phyloP scores from a whole-genome alignment of 352 stramenopile genomes.

The Phytophthora multivora region DNA sequence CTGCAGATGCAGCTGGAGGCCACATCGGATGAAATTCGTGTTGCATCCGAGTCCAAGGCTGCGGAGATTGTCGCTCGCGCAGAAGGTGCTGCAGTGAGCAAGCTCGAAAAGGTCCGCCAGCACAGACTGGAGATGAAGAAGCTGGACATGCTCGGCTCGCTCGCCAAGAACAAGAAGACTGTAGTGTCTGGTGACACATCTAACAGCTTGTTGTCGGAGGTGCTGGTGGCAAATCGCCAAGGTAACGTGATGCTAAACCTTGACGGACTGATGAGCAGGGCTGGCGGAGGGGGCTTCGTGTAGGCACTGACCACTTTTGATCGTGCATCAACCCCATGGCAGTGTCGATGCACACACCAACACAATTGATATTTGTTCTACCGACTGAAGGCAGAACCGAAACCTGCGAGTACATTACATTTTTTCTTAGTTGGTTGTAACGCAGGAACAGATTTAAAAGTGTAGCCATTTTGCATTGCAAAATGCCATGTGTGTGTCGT shows the following conservation, averaged over 20 bases:
- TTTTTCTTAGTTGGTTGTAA: background rate
- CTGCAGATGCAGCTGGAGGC: conserved; percentile 45
- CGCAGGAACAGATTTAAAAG: background rate
- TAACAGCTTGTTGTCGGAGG: conserved; percentile 53
- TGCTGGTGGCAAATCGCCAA: conserved; percentile 53
- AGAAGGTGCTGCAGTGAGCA: conserved; percentile 42
- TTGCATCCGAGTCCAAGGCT: conserved; percentile 34
- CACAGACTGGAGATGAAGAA: conserved; percentile 50
- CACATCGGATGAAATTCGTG: conserved; percentile 36
- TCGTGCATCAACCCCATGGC: background rate
- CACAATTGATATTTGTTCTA: background rate
- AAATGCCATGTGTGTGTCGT: background rate
- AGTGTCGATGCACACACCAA: conserved; percentile 2
- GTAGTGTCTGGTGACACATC: conserved; percentile 52
- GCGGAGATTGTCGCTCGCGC: conserved; percentile 46
- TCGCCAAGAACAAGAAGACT: conserved; percentile 46
- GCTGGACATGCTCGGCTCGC: conserved; percentile 40
- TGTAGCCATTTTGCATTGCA: too few relatives aligned
- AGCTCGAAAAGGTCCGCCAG: conserved; percentile 43
- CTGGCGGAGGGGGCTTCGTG: conserved; percentile 16
- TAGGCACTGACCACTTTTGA: conserved; percentile 9
- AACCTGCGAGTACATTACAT: background rate
- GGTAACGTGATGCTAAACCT: conserved; percentile 51
- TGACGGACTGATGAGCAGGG: conserved; percentile 27
- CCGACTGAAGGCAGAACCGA: conserved; percentile 22